Evolutionary conservation across 139 green algal genomes (phyloP).

Genomic region (Closterium sp.): DNA sequence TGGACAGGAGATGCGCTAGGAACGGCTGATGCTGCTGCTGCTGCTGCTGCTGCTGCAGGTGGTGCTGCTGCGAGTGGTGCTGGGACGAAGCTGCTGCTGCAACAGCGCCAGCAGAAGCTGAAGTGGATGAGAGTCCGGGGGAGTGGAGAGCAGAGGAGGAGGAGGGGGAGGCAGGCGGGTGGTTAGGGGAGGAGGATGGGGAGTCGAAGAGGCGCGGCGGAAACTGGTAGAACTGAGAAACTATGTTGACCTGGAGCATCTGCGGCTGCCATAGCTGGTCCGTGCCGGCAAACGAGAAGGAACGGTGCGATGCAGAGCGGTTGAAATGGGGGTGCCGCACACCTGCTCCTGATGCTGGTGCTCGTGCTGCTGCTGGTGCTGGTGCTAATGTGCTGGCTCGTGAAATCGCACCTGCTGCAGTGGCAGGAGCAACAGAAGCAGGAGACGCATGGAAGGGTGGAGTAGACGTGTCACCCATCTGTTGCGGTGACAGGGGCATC

Average conservation of each 20-base stretch:
- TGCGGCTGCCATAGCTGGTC: neutral
- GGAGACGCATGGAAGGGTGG: no score
- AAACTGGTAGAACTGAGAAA: neutral
- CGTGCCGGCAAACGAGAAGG: neutral
- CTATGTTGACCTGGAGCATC: neutral
- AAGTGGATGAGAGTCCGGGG: neutral
- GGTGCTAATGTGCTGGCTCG: no score
- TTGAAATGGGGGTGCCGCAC: neutral
- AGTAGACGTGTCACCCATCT: no score
- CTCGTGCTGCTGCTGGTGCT: neutral
- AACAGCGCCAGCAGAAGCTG: neutral
- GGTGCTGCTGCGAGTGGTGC: neutral
- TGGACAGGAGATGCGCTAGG: neutral
- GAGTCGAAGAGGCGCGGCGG: neutral
- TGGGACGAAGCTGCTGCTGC: neutral
- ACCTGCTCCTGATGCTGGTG: neutral
- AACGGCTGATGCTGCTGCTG: conserved; percentile 2
- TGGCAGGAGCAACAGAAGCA: no score
- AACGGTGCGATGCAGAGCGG: neutral
- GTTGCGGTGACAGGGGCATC: no score
- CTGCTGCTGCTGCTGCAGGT: neutral
- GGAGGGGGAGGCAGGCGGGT: neutral
- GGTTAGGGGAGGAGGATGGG: neutral
- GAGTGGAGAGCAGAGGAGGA: neutral
- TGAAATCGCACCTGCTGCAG: no score